Evolutionary conservation across 768 basidiomycete genomes (phyloP).

Genomic region (Polyporus arcularius): DNA sequence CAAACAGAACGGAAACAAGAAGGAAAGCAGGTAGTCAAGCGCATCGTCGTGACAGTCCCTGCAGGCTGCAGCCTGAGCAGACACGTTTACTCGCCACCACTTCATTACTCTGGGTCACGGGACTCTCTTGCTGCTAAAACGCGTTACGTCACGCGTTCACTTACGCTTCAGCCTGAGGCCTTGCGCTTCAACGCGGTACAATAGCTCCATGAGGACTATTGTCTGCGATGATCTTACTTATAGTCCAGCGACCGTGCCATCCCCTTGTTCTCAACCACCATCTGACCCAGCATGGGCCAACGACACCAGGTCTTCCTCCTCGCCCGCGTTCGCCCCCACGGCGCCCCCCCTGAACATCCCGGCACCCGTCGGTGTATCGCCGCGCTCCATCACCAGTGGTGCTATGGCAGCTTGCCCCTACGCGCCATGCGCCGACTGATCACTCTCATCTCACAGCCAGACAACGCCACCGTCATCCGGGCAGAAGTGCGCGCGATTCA

Average conservation of each 20-base stretch:
- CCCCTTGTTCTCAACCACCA: too few species aligned
- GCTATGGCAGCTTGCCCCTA: constrained; percentile 37
- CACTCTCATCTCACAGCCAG: constrained; percentile 35
- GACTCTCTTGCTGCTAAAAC: not conserved
- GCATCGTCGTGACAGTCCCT: not conserved
- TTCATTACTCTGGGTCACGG: not conserved
- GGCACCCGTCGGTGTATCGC: constrained; percentile 41
- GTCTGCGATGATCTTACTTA: too few species aligned
- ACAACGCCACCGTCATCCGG: constrained; percentile 39
- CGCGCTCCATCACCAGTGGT: constrained; percentile 43
- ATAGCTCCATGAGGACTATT: too few species aligned
- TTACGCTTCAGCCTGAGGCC: not conserved
- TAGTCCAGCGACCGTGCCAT: too few species aligned
- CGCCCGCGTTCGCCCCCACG: constrained; percentile 33
- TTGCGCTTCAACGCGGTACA: too few species aligned
- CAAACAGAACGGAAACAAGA: not conserved
- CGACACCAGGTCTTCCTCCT: constrained; percentile 44
- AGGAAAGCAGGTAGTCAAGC: not conserved
- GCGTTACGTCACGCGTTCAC: constrained; percentile 17
- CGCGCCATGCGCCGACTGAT: constrained; percentile 35
- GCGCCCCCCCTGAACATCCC: constrained; percentile 12
- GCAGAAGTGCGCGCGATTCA: constrained; percentile 36
- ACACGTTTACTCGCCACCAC: not conserved
- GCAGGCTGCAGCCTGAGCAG: not conserved
- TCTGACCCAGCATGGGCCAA: constrained; percentile 37